Conservation (phyloP, 2,329 filamentous ascomycete genomes). For the Boeremia lycopersici region DNA sequence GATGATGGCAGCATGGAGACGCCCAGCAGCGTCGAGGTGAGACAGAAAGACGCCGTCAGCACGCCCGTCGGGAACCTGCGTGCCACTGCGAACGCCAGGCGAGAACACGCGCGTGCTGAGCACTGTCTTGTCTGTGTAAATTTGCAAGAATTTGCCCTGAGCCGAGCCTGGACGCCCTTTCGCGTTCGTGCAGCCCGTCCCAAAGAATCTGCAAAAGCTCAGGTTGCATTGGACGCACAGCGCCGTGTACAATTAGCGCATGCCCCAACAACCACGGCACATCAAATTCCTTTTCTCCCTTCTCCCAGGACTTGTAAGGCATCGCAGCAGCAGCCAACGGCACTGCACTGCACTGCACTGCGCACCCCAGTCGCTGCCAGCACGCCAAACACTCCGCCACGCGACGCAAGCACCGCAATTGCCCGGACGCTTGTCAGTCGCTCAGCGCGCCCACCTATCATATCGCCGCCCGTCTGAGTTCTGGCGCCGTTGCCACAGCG, state of each 20-base stretch:
- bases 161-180: slow-evolving; percentile 5
- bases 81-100: slow-evolving; percentile 5
- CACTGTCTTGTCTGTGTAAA: slow-evolving; percentile 6
- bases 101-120: slow-evolving; percentile 4
- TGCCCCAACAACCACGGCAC: slow-evolving; percentile 20
- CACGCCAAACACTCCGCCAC: slow-evolving; percentile 1
- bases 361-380: slow-evolving; percentile 13
- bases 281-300: slow-evolving; percentile 30
- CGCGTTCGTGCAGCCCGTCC: slow-evolving; percentile 6
- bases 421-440: slow-evolving; percentile 1
- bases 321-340: slow-evolving; percentile 9
- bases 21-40: slow-evolving; percentile 2
- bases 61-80: slow-evolving; percentile 5
- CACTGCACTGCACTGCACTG: slow-evolving; percentile 12
- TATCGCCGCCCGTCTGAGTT: slow-evolving; percentile 1
- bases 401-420: slow-evolving; percentile 9
- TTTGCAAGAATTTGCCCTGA: slow-evolving; percentile 3
- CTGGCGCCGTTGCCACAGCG: slow-evolving; percentile 39
- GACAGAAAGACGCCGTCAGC: slow-evolving; percentile 4
- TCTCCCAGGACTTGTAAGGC: slow-evolving; percentile 17
- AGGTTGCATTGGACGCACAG: slow-evolving; percentile 23
- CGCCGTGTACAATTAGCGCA: slow-evolving; percentile 21
- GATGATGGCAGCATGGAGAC: slow-evolving; percentile 6
- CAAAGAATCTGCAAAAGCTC: slow-evolving; percentile 23
- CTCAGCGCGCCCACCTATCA: slow-evolving; percentile 11